Percentiles rank a stretch among this genome's conserved stretches.
Evolutionary conservation across 768 basidiomycete genomes (phyloP).

Genomic region (Russula sp.): DNA sequence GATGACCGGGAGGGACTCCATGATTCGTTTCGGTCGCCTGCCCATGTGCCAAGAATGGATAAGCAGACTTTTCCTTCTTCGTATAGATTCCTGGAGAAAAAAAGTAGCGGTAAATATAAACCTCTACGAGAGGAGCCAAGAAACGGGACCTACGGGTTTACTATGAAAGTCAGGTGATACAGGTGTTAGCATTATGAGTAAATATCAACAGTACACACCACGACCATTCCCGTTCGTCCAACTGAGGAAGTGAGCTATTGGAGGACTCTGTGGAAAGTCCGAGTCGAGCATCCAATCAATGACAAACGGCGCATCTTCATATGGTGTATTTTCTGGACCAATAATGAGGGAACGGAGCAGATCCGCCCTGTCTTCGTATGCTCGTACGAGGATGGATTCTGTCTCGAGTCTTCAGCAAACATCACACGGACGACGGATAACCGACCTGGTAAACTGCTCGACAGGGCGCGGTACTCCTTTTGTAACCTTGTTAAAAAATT

Average conservation of each 20-base stretch:
- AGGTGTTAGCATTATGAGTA: constrained; percentile 1
- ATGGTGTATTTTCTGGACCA: constrained; percentile 93
- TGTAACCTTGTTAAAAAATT: constrained; percentile 70
- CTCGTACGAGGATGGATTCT: constrained; percentile 87
- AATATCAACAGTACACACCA: constrained; percentile 44
- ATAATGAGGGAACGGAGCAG: constrained; percentile 85
- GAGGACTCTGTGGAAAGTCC: constrained; percentile 79
- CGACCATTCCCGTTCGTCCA: constrained; percentile 95
- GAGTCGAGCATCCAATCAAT: constrained; percentile 92
- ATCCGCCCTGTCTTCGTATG: constrained; percentile 87
- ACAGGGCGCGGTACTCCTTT: constrained; percentile 79
- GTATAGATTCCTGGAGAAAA: constrained; percentile 67
- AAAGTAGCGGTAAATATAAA: background rate
- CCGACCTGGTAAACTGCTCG: constrained; percentile 78
- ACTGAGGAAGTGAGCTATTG: constrained; percentile 84
- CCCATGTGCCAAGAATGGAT: constrained; percentile 90
- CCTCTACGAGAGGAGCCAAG: background rate
- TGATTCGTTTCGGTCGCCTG: constrained; percentile 80
- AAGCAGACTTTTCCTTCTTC: constrained; percentile 95
- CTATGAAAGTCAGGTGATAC: constrained; percentile 36
- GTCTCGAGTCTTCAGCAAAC: constrained; percentile 19
- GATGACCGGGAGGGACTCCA: constrained; percentile 87
- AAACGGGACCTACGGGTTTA: constrained; percentile 66
- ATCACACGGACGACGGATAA: background rate
- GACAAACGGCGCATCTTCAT: constrained; percentile 90